These are phyloP conservation scores for Eucalyptus pauciflora DNA, from an alignment of 345 rosid genomes.

Conservation along the genomic window DNA sequence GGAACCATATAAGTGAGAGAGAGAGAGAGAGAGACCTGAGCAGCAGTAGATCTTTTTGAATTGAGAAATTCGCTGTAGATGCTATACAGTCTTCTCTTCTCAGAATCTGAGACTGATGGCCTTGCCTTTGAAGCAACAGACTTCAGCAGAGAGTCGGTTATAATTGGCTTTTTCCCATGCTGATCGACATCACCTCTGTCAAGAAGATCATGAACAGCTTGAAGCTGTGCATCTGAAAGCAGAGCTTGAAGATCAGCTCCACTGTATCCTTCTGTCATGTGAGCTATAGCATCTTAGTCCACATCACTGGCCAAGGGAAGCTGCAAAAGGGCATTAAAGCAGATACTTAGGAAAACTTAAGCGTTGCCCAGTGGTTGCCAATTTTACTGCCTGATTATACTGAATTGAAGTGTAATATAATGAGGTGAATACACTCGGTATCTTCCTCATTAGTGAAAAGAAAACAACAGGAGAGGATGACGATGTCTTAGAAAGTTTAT, in stretches of 20 bases:
- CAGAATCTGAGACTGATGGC: constrained; percentile 81
- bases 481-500: not conserved
- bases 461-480: not conserved
- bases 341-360: not conserved
- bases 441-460: not conserved
- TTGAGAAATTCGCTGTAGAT: constrained; percentile 79
- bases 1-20: not conserved
- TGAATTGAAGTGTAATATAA: not conserved
- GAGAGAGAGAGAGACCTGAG: constrained; percentile 25
- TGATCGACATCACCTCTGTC: constrained; percentile 17
- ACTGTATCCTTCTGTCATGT: constrained; percentile 77
- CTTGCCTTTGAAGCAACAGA: constrained; percentile 63
- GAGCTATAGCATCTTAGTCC: constrained; percentile 54
- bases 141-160: constrained; percentile 49
- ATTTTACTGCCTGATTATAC: not conserved
- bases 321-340: constrained; percentile 25
- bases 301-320: constrained; percentile 58
- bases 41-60: constrained; percentile 54
- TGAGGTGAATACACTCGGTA: not conserved
- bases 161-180: constrained; percentile 44
- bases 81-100: constrained; percentile 64
- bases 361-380: not conserved
- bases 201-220: constrained; percentile 74
- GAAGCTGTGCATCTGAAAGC: constrained; percentile 88
- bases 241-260: constrained; percentile 99